Percentiles rank a stretch among this genome's conserved stretches.
Evolutionary conservation across 1,284 basidiomycete genomes (phyloP).

Genomic region (Stereum hirsutum): DNA sequence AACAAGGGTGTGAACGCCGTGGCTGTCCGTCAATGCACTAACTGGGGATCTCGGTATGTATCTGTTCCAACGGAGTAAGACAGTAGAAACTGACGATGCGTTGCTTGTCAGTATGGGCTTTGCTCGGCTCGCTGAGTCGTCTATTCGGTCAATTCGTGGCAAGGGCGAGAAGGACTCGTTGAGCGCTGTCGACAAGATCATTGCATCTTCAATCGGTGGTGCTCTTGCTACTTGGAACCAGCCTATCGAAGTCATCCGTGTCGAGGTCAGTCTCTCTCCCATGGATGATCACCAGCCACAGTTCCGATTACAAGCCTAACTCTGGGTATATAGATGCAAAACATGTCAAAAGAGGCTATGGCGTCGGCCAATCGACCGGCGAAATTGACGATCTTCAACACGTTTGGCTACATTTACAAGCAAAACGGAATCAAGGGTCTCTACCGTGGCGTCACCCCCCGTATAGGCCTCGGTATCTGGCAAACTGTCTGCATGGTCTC

Average conservation of each 20-base stretch:
- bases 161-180: constrained; percentile 72
- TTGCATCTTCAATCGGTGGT: constrained; percentile 88
- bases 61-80: too few species aligned
- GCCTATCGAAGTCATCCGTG: constrained; percentile 94
- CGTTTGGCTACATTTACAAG: constrained; percentile 87
- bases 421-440: constrained; percentile 96
- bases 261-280: constrained; percentile 64
- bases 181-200: constrained; percentile 78
- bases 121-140: constrained; percentile 84
- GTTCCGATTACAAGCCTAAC: constrained; percentile 5
- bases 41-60: constrained; percentile 97
- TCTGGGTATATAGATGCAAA: constrained; percentile 77
- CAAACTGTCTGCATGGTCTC: constrained; percentile 98
- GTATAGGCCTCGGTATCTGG: constrained; percentile 95
- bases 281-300: too few species aligned
- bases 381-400: constrained; percentile 90
- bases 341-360: constrained; percentile 77
- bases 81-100: too few species aligned
- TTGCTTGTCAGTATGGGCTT: constrained; percentile 81
- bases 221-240: constrained; percentile 99
- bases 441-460: constrained; percentile 95
- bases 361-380: constrained; percentile 70
- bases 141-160: constrained; percentile 73
- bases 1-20: constrained; percentile 99
- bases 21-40: constrained; percentile 94